phyloP scores from a whole-genome alignment of 768 basidiomycete species.

The Suillus subalutaceus region DNA sequence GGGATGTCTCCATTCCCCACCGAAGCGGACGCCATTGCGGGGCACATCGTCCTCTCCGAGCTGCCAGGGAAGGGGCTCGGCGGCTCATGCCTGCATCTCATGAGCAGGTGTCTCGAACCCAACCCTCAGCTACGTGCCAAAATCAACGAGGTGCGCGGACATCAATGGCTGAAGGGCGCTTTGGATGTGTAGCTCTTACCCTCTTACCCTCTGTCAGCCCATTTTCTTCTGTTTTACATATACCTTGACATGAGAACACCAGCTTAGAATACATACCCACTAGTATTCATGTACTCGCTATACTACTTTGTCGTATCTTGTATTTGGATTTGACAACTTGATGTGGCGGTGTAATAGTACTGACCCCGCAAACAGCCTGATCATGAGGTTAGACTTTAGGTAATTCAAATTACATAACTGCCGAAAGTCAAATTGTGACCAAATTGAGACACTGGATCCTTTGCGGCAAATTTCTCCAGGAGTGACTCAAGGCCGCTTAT shows the following conservation, averaged over 20 bases:
- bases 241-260: not conserved
- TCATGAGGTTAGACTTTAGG: not conserved
- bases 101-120: slow-evolving; percentile 81
- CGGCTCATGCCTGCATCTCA: slow-evolving; percentile 57
- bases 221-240: slow-evolving; percentile 6
- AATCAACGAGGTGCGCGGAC: slow-evolving; percentile 78
- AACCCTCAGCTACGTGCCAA: slow-evolving; percentile 81
- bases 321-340: not conserved
- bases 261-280: not conserved
- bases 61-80: slow-evolving; percentile 41
- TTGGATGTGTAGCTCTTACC: slow-evolving; percentile 19
- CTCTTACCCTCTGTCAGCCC: not conserved
- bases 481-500: not conserved
- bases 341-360: not conserved
- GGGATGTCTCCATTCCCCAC: slow-evolving; percentile 93
- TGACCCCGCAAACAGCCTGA: too few species aligned
- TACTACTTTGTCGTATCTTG: slow-evolving; percentile 1
- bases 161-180: slow-evolving; percentile 70
- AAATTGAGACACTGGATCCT: not conserved
- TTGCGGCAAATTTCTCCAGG: not conserved
- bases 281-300: slow-evolving; percentile 1
- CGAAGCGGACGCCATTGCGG: slow-evolving; percentile 75
- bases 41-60: slow-evolving; percentile 57
- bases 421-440: not conserved
- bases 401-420: not conserved